A percentile compares a stretch with the other conserved stretches of the same genome.
Conservation (phyloP, 805 yeast genomes). For the Cyberlindnera amylophila region DNA sequence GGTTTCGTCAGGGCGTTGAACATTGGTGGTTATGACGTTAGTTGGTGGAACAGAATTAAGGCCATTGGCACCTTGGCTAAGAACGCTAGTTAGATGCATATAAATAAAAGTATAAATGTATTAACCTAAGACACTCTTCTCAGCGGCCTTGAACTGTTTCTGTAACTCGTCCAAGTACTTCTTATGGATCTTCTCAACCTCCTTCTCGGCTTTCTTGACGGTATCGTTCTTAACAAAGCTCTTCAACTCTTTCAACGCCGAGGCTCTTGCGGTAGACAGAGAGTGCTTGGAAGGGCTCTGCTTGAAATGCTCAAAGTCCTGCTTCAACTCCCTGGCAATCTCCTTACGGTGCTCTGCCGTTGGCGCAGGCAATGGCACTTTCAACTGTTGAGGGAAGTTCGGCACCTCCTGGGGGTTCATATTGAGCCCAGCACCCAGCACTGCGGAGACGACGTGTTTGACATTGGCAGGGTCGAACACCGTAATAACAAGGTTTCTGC, state of each 20-base stretch:
- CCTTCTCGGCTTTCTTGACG: constrained; percentile 50
- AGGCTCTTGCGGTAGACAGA: constrained; percentile 54
- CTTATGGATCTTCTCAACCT: constrained; percentile 70
- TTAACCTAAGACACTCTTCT: constrained; percentile 36
- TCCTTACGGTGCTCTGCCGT: constrained; percentile 62
- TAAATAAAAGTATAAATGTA: background rate
- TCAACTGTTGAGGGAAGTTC: constrained; percentile 65
- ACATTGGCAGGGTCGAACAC: constrained; percentile 80
- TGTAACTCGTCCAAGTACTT: constrained; percentile 54
- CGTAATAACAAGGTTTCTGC: constrained; percentile 68
- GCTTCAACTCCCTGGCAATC: constrained; percentile 57
- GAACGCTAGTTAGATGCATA: constrained; percentile 29
- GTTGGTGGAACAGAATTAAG: constrained; percentile 64
- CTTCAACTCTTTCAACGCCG: constrained; percentile 53
- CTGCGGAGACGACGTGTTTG: constrained; percentile 65
- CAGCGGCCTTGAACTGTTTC: constrained; percentile 53
- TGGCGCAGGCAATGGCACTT: constrained; percentile 70
- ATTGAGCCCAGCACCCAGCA: constrained; percentile 64
- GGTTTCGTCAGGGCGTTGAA: constrained; percentile 77
- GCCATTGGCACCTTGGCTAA: constrained; percentile 52
- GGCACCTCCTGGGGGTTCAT: constrained; percentile 79
- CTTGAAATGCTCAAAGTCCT: constrained; percentile 59
- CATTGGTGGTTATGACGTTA: constrained; percentile 75
- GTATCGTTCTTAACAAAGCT: constrained; percentile 48
- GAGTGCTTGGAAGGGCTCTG: constrained; percentile 45